phyloP scores from a whole-genome alignment of 2,329 filamentous ascomycete genomes.

The Conoideocrella luteorostrata region DNA sequence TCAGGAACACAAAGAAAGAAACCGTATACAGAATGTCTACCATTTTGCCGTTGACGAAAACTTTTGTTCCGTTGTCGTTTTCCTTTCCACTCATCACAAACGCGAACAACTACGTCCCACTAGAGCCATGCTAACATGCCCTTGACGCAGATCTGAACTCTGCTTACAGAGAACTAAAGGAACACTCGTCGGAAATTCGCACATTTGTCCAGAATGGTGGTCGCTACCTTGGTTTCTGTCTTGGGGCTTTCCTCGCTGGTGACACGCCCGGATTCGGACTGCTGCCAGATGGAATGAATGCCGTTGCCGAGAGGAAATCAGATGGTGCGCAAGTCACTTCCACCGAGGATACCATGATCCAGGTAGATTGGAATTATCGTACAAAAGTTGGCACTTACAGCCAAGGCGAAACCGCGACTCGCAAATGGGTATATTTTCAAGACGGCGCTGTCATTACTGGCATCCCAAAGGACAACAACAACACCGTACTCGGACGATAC shows the following conservation, averaged over 20 bases:
- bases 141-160: constrained; percentile 13
- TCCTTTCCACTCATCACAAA: too few relatives aligned
- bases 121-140: background rate
- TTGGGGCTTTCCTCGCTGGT: constrained; percentile 21
- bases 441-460: constrained; percentile 17
- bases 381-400: background rate
- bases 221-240: constrained; percentile 20
- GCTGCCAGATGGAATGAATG: constrained; percentile 11
- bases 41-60: too few relatives aligned
- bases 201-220: constrained; percentile 17
- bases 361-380: constrained; percentile 19
- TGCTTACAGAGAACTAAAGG: constrained; percentile 12
- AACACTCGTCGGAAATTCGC: constrained; percentile 9
- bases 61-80: too few relatives aligned
- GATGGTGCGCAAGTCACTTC: constrained; percentile 13
- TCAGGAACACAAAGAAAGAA: too few relatives aligned
- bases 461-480: background rate
- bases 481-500: constrained; percentile 15
- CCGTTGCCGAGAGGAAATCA: constrained; percentile 9
- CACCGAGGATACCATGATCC: constrained; percentile 15
- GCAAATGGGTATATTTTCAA: constrained; percentile 20
- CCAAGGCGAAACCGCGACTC: constrained; percentile 9
- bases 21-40: too few relatives aligned
- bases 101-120: background rate
- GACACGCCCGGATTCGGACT: constrained; percentile 15